These are phyloP conservation scores for Pleodorina starrii DNA, from an alignment of 139 green algal genomes.

Conservation along the genomic window DNA sequence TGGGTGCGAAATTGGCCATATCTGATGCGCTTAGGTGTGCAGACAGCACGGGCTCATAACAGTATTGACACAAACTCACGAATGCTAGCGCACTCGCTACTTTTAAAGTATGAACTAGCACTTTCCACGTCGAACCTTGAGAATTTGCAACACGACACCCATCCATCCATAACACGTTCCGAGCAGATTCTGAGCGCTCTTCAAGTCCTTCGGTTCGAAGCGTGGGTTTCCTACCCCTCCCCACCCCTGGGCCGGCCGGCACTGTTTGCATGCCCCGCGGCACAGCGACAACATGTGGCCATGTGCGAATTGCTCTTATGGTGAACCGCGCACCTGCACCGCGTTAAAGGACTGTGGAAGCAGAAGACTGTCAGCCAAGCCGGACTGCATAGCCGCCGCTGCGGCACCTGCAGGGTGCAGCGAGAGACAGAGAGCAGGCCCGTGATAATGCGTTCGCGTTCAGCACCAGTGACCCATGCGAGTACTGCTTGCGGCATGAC, in stretches of 20 bases:
- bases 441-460: too few relatives aligned
- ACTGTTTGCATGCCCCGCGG: neutral
- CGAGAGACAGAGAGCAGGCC: too few relatives aligned
- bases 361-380: neutral
- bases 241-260: neutral
- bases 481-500: too few relatives aligned
- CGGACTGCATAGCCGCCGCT: neutral
- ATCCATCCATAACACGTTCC: neutral
- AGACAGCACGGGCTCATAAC: too few relatives aligned
- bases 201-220: neutral
- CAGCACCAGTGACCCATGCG: too few relatives aligned
- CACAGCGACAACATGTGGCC: neutral
- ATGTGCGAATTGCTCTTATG: neutral
- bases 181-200: neutral
- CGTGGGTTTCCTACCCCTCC: neutral
- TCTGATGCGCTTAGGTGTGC: too few relatives aligned
- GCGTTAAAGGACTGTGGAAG: neutral
- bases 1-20: too few relatives aligned
- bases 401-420: neutral
- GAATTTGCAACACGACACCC: too few relatives aligned
- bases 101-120: too few relatives aligned
- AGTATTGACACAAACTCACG: too few relatives aligned
- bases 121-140: too few relatives aligned
- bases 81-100: too few relatives aligned
- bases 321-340: neutral